Base-by-base conservation (phyloP, 345 rosid genomes). In the Tarenaya hassleriana region DNA sequence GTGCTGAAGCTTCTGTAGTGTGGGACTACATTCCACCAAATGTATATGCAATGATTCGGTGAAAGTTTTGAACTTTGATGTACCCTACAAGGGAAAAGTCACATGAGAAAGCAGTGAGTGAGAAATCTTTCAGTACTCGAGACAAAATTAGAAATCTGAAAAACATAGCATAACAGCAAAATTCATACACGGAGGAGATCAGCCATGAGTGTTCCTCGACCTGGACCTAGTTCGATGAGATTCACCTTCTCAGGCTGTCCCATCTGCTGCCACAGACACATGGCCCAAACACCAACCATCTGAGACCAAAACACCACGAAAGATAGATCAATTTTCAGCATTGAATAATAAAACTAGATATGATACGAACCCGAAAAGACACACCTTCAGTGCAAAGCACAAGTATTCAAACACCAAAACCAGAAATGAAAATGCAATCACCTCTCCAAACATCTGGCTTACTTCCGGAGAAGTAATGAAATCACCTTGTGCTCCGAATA, bases 391-490 rank as follows among this genome's bases (percentile, higher is more conserved):
- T n/a, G n/a, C n/a, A n/a, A n/a, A n/a, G n/a, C n/a, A n/a, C n/a
- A n/a, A n/a, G n/a, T n/a, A 41, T 35, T 29, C 24, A 20, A 21
- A 9, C 10, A 31, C 27, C 7, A 24, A 47, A 7, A 4, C 3
- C 42, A 15, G 17, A 43, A 61, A 52, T 10, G 9, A 11, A 0
- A 24, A 41, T 18, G 9, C 19, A 41, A 64, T 55, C 70, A 88
- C 95, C 96, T 88, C 95, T 7, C 95, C 96, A 31, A 92, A 83
- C 96, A 88, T 83, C 73, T 88, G 96, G 67, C 95, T 83, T 19
- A 92, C 95, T 82, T 92, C 96, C 5, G 98, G 98, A 53, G 94
- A 92, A 57, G 96, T 92, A 50, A 88, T 81, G 72, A 92, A 92
- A 81, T 88, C 94, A 44, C 95, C 96, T 62, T 83, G 84, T n/a